A percentile compares a stretch with the other conserved stretches of the same genome.
Evolutionary conservation across 106 monocot genomes (phyloP).

Genomic region (Dendrobium chrysotoxum): DNA sequence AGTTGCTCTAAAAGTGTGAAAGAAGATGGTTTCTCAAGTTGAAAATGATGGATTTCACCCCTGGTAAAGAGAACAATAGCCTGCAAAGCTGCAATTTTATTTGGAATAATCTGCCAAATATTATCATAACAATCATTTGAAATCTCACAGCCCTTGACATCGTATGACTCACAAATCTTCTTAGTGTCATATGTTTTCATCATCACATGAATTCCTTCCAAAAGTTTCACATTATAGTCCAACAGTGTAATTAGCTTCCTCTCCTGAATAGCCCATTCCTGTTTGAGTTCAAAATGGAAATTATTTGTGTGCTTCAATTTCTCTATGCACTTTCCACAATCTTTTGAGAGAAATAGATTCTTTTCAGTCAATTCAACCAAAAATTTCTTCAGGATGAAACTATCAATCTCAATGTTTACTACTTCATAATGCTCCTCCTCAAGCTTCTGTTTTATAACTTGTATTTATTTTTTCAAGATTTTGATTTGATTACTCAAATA

Average conservation of each 20-base stretch:
- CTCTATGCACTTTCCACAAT: constrained; percentile 8
- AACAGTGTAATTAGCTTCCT: neutral
- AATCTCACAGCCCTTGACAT: neutral
- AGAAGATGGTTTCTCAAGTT: constrained; percentile 39
- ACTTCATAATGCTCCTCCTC: constrained; percentile 10
- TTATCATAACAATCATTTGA: neutral
- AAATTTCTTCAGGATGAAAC: constrained; percentile 7
- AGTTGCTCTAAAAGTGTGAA: constrained; percentile 39
- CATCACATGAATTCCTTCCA: neutral
- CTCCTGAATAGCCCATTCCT: constrained; percentile 4
- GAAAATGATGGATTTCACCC: constrained; percentile 16
- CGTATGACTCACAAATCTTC: neutral
- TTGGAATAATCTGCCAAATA: neutral
- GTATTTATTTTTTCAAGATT: constrained; percentile 15
- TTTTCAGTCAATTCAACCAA: constrained; percentile 15
- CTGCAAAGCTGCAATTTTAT: constrained; percentile 5
- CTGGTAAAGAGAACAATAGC: constrained; percentile 1
- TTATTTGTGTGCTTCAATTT: neutral
- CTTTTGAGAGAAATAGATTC: neutral
- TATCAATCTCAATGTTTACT: constrained; percentile 2
- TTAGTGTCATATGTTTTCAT: constrained; percentile 3
- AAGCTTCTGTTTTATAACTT: neutral
- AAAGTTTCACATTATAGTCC: constrained; percentile 3
- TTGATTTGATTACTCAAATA: constrained; percentile 15
- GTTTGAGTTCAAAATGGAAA: neutral